Evolutionary conservation across 345 rosid species (phyloP).

Genomic region (Excoecaria agallocha): DNA sequence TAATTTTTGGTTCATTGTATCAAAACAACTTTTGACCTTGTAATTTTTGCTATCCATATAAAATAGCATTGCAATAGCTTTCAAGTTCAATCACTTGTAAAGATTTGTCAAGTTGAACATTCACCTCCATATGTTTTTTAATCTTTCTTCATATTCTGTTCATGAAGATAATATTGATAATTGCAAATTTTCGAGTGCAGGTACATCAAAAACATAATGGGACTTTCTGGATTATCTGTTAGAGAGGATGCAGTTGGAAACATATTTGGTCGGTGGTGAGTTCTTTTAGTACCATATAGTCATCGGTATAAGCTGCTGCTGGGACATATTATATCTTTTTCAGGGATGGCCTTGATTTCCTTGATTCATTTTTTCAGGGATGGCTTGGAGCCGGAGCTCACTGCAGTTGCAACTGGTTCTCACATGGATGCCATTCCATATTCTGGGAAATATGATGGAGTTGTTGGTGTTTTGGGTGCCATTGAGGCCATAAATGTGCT

Average conservation of each 20-base stretch:
- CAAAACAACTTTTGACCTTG: not conserved
- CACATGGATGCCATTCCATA: constrained; percentile 97
- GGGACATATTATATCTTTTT: too few species aligned
- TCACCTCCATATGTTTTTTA: not conserved
- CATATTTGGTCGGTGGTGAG: constrained; percentile 89
- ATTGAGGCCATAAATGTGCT: constrained; percentile 89
- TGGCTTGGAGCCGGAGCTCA: constrained; percentile 63
- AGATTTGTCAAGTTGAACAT: not conserved
- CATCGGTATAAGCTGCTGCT: not conserved
- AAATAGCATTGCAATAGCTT: not conserved
- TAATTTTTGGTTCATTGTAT: not conserved
- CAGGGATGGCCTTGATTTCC: not conserved
- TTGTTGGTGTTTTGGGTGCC: constrained; percentile 95
- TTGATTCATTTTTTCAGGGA: constrained; percentile 43
- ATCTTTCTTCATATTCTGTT: not conserved
- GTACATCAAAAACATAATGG: constrained; percentile 74
- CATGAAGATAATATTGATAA: constrained; percentile 3
- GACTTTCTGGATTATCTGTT: constrained; percentile 65
- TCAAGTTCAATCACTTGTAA: not conserved
- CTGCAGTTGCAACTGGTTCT: constrained; percentile 87
- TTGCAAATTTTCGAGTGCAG: constrained; percentile 36
- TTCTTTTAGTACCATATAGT: constrained; percentile 14
- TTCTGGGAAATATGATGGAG: constrained; percentile 96
- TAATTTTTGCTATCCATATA: not conserved
- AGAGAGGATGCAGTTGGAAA: constrained; percentile 96